Percentiles rank a stretch among this genome's conserved stretches.
phyloP scores from a whole-genome alignment of 768 basidiomycete species.

The Pholiota microspora region DNA sequence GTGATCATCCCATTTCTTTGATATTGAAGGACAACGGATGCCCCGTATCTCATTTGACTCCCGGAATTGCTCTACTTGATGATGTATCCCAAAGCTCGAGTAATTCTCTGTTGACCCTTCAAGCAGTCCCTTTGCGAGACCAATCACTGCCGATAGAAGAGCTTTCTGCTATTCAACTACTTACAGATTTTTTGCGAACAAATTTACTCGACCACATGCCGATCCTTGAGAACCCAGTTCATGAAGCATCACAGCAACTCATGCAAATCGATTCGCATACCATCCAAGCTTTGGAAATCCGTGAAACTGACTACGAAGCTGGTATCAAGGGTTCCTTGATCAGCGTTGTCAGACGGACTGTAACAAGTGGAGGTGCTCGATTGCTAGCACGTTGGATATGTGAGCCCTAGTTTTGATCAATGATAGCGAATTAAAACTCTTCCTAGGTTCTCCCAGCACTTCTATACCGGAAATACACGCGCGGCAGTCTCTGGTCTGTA shows the following conservation, averaged over 20 bases:
- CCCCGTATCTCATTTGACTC: conserved; percentile 48
- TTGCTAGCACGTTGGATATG: conserved; percentile 77
- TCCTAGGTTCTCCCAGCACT: conserved; percentile 77
- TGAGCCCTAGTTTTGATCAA: conserved; percentile 36
- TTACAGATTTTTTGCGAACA: conserved; percentile 61
- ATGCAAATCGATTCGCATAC: conserved; percentile 92
- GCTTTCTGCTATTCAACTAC: conserved; percentile 52
- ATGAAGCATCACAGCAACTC: conserved; percentile 51
- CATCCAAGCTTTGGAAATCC: conserved; percentile 84
- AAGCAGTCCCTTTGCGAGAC: neutral
- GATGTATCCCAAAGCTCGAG: neutral
- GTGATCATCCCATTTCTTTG: conserved; percentile 44
- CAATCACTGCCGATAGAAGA: conserved; percentile 30
- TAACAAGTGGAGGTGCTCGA: conserved; percentile 75
- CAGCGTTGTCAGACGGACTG: conserved; percentile 72
- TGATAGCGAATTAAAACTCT: neutral
- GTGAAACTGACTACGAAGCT: conserved; percentile 72
- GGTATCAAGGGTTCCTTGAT: conserved; percentile 72
- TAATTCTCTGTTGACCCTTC: neutral
- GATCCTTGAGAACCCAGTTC: conserved; percentile 49
- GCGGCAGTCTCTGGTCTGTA: conserved; percentile 75
- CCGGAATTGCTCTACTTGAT: neutral
- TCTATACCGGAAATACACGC: conserved; percentile 68
- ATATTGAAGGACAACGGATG: conserved; percentile 52
- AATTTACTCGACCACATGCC: conserved; percentile 84